Evolutionary conservation across 2,329 filamentous ascomycete genomes (phyloP), one percentile per base, ranked within the genome.

Genomic region (Plectosphaerella cucumerina): DNA sequence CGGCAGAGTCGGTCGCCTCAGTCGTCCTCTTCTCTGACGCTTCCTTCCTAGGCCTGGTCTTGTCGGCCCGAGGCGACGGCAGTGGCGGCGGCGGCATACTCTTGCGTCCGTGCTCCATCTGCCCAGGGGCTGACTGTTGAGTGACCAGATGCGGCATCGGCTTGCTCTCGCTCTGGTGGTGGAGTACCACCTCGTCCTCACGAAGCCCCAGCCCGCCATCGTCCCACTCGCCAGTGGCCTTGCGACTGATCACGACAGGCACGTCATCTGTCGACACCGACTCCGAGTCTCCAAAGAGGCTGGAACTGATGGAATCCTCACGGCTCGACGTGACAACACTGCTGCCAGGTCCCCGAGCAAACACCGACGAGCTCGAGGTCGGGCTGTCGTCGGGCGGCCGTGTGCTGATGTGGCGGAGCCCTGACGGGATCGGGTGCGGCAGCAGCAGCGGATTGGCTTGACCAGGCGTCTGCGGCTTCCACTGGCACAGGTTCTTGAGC

Each of bases 241-340:
- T 89, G 48, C 88, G 83, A 60, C 83, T 87, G 53, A 93, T 81
- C 37, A 89, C 82, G 11, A 92, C 80, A 9, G 90, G 84, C 34
- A 90, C 75, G 50, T 96, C 90, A 49, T 96, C 91, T 6, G 85
- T 83, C 34, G 82, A 85, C 43, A 86, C 82, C 12, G 87, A 88
- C 58, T 96, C 90, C 6, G 86, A 84, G 61, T 97, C 93, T 3
- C 90, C 91, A 69, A 93, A 94, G 46, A 94, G 81, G 62, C 90
- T 92, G 10, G 89, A 95, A 51, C 87, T 88, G 52, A 97, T 87
- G 0, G 93, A 97, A 63, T 96, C 90, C 61, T 91, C 90, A 34
- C 91, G 81, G 62, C 89, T 95, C 4, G 89, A 93, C 3, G 82
- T 84, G 58, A 84, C 80, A 64, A 92, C 89, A 55, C 89, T 90